phyloP scores from a whole-genome alignment of 2,329 filamentous ascomycete species.

The Kalmusia sp. region DNA sequence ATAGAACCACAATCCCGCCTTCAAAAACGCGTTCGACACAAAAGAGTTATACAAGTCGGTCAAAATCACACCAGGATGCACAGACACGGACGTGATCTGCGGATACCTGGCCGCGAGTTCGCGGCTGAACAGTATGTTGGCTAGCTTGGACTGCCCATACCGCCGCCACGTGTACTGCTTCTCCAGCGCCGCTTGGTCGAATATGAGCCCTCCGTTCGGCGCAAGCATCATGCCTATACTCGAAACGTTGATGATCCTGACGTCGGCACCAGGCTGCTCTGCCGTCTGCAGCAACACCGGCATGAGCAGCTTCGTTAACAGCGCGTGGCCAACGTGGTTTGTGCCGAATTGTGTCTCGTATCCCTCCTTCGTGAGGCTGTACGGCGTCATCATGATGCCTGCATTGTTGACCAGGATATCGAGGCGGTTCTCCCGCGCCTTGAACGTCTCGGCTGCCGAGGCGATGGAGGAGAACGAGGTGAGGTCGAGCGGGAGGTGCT shows the following conservation, averaged over 20 bases:
- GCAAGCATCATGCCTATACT: slow-evolving; percentile 37
- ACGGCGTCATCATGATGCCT: slow-evolving; percentile 49
- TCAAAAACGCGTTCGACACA: slow-evolving; percentile 32
- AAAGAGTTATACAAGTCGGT: slow-evolving; percentile 51
- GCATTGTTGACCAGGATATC: slow-evolving; percentile 58
- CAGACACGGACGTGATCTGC: slow-evolving; percentile 49
- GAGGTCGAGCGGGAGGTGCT: slow-evolving; percentile 52
- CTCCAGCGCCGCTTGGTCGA: slow-evolving; percentile 43
- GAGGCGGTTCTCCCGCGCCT: slow-evolving; percentile 45
- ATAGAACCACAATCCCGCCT: slow-evolving; percentile 34
- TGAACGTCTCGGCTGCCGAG: slow-evolving; percentile 46
- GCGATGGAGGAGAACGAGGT: slow-evolving; percentile 50
- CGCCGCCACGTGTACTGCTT: slow-evolving; percentile 41
- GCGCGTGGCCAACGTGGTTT: slow-evolving; percentile 60
- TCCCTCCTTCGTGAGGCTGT: slow-evolving; percentile 53
- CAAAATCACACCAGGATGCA: slow-evolving; percentile 59
- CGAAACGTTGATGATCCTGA: slow-evolving; percentile 54
- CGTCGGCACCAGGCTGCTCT: slow-evolving; percentile 46
- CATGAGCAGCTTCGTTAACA: slow-evolving; percentile 56
- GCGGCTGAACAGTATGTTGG: slow-evolving; percentile 56
- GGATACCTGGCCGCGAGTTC: slow-evolving; percentile 55
- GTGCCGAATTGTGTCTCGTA: slow-evolving; percentile 60
- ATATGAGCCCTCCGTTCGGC: slow-evolving; percentile 41
- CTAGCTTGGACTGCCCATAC: slow-evolving; percentile 60
- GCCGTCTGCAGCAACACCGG: slow-evolving; percentile 53